Conservation (phyloP, 1,284 basidiomycete genomes). For the Naganishia sp. region DNA sequence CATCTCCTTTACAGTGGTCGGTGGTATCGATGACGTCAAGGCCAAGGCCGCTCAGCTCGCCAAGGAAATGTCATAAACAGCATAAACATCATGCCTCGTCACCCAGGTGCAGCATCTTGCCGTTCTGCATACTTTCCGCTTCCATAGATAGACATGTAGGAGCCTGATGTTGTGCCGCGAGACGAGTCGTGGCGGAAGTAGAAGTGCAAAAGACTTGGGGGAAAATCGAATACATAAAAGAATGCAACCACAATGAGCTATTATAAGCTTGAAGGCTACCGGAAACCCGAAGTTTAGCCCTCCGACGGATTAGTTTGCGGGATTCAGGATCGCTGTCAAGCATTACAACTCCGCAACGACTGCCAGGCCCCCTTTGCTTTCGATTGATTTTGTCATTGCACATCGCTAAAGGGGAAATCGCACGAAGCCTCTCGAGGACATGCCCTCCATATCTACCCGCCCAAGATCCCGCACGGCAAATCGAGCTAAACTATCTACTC, state of each 20-base stretch:
- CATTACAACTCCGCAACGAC: too few relatives aligned
- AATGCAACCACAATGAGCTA: slow-evolving; percentile 12
- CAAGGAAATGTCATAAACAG: slow-evolving; percentile 68
- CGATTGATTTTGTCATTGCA: too few relatives aligned
- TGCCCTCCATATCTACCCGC: too few relatives aligned
- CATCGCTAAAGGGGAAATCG: too few relatives aligned
- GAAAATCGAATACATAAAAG: slow-evolving; percentile 30
- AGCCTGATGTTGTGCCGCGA: neutral
- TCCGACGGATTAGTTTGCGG: too few relatives aligned
- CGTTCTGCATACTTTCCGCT: neutral
- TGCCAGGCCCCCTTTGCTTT: too few relatives aligned
- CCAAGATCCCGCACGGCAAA: too few relatives aligned
- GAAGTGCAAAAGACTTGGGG: slow-evolving; percentile 17
- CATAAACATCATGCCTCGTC: neutral
- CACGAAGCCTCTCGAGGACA: too few relatives aligned
- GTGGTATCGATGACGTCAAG: slow-evolving; percentile 85
- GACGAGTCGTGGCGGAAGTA: slow-evolving; percentile 8
- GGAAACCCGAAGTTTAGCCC: too few relatives aligned
- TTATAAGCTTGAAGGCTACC: too few relatives aligned
- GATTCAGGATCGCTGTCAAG: too few relatives aligned
- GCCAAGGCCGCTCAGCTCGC: slow-evolving; percentile 93
- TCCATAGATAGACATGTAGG: slow-evolving; percentile 10
- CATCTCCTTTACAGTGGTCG: slow-evolving; percentile 43
- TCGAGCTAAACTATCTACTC: too few relatives aligned
- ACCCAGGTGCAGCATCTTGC: neutral